Percentiles rank a stretch among this genome's conserved stretches.
Conservation (phyloP, 2,329 filamentous ascomycete species). For the Lachnellula occidentalis region DNA sequence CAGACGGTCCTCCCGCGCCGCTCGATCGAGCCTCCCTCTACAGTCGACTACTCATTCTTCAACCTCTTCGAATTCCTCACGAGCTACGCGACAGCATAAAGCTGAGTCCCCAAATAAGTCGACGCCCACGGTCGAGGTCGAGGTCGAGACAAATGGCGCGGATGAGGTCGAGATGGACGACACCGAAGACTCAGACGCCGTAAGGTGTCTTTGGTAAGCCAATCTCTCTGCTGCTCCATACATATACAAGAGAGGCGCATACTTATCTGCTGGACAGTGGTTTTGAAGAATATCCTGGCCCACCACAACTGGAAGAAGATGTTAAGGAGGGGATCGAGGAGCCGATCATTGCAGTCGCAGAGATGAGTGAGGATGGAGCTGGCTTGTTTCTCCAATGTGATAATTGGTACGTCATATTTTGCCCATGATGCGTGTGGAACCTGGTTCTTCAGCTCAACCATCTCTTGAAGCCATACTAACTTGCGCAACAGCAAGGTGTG, state of each 20-base stretch:
- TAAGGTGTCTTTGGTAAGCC: neutral
- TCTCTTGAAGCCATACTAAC: too few relatives aligned
- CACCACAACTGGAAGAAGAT: constrained; percentile 53
- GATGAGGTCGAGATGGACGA: constrained; percentile 28
- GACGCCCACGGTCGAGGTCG: constrained; percentile 49
- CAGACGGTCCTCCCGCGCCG: constrained; percentile 78
- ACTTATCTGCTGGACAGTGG: too few relatives aligned
- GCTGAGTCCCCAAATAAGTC: constrained; percentile 70
- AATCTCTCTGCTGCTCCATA: neutral
- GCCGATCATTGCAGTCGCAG: constrained; percentile 48
- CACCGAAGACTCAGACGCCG: constrained; percentile 8
- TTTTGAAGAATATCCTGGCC: constrained; percentile 89
- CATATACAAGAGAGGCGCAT: too few relatives aligned
- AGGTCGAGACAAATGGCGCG: constrained; percentile 29
- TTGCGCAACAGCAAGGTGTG: constrained; percentile 67
- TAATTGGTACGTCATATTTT: constrained; percentile 42
- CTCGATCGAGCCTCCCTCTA: constrained; percentile 68
- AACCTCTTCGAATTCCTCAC: constrained; percentile 71
- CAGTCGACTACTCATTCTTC: constrained; percentile 69
- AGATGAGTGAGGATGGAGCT: constrained; percentile 68
- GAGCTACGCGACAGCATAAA: constrained; percentile 68
- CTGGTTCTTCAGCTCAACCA: too few relatives aligned
- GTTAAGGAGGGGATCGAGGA: constrained; percentile 55
- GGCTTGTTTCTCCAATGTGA: constrained; percentile 98
- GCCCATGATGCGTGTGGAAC: too few relatives aligned